Percentiles rank a stretch among this genome's conserved stretches.
phyloP scores from a whole-genome alignment of 1,139 yeast genomes.

The Protomyces inouyei region DNA sequence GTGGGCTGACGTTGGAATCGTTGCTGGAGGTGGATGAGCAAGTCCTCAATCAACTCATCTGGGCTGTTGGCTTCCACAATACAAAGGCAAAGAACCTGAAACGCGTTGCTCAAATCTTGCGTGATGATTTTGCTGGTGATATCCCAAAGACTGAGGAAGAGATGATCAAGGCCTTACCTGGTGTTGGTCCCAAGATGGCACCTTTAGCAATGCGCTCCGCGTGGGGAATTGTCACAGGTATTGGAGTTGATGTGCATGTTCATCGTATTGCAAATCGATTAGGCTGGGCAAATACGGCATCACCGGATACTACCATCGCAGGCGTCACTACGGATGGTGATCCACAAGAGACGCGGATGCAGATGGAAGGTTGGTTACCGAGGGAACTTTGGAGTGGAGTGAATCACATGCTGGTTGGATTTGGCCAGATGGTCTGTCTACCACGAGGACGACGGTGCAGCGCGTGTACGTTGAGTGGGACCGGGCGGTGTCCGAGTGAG shows the following conservation, averaged over 20 bases:
- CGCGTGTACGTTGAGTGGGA: constrained; percentile 51
- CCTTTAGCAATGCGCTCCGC: constrained; percentile 73
- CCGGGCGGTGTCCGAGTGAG: constrained; percentile 13
- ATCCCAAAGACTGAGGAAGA: constrained; percentile 53
- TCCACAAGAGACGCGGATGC: constrained; percentile 51
- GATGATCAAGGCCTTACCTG: constrained; percentile 66
- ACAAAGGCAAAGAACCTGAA: constrained; percentile 71
- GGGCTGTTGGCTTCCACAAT: constrained; percentile 80
- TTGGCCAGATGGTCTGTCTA: constrained; percentile 65
- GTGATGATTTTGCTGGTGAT: constrained; percentile 55
- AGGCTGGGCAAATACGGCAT: constrained; percentile 52
- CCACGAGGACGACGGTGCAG: constrained; percentile 71
- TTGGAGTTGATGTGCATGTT: constrained; percentile 92
- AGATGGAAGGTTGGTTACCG: constrained; percentile 72
- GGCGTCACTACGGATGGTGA: not conserved
- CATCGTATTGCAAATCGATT: constrained; percentile 60
- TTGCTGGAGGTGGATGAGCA: constrained; percentile 52
- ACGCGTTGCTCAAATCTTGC: constrained; percentile 53
- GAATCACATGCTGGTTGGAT: constrained; percentile 45
- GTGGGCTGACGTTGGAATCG: constrained; percentile 38
- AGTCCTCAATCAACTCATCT: constrained; percentile 61
- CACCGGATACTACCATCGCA: constrained; percentile 52
- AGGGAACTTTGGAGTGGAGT: constrained; percentile 70
- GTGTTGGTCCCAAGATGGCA: constrained; percentile 97
- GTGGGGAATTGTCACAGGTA: constrained; percentile 68